A percentile compares a stretch with the other conserved stretches of the same genome.
Conservation (phyloP, 2,329 filamentous ascomycete genomes). For the Pyrenochaeta sp. region DNA sequence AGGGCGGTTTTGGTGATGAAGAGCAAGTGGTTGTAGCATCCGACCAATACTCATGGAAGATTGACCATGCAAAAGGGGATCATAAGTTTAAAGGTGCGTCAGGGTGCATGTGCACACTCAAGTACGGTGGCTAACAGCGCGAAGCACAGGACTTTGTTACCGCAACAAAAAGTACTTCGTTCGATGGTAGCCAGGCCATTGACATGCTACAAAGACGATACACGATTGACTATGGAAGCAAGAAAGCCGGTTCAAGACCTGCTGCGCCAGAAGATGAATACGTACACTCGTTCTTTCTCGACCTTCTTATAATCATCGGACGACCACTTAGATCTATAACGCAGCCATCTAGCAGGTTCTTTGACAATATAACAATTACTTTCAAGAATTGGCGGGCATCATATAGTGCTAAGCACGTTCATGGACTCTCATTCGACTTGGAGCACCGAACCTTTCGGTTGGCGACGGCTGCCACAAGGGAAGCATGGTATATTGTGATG, state of each 20-base stretch:
- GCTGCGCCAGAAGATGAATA: neutral
- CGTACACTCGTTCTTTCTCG: conserved; percentile 3
- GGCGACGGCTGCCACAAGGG: conserved; percentile 1
- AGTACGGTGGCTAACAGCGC: neutral
- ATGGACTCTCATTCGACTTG: conserved; percentile 1
- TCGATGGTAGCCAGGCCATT: conserved; percentile 4
- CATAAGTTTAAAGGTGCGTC: conserved; percentile 9
- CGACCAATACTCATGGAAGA: conserved; percentile 12
- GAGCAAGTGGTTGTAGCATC: conserved; percentile 9
- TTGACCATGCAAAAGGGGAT: conserved; percentile 11
- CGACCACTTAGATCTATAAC: conserved; percentile 1
- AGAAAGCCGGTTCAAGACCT: neutral
- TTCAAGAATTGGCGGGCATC: conserved; percentile 1
- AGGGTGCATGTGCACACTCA: neutral
- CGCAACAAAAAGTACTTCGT: neutral
- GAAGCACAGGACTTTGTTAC: conserved; percentile 3
- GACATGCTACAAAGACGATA: conserved; percentile 2
- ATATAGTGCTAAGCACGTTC: conserved; percentile 2
- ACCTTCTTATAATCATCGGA: conserved; percentile 8
- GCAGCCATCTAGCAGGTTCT: conserved; percentile 2
- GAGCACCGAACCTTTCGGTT: conserved; percentile 1
- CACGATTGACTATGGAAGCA: conserved; percentile 6
- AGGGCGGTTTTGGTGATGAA: conserved; percentile 10
- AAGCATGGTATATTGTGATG: conserved; percentile 3
- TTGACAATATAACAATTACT: conserved; percentile 6